Percentiles rank a stretch among this genome's conserved stretches.
These are phyloP conservation scores for Pyricularia grisea DNA, from an alignment of 2,329 filamentous ascomycete genomes.

Conservation along the genomic window DNA sequence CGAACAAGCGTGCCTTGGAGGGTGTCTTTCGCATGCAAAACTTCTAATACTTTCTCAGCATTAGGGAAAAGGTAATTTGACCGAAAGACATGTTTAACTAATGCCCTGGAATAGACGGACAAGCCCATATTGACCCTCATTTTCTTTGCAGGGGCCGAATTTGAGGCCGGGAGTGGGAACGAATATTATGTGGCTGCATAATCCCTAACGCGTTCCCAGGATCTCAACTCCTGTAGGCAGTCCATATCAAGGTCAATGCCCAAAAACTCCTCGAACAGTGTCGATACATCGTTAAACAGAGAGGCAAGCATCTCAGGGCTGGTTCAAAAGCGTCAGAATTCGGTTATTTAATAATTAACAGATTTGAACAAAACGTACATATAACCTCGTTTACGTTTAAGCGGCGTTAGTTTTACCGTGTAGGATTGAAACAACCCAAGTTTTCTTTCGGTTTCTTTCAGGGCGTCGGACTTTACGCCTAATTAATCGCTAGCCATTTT, in stretches of 20 bases:
- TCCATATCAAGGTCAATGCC: not conserved
- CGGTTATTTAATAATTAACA: not conserved
- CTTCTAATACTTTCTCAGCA: not conserved
- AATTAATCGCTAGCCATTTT: not conserved
- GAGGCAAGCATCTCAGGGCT: not conserved
- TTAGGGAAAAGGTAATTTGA: not conserved
- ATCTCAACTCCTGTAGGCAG: not conserved
- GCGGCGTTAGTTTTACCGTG: not conserved
- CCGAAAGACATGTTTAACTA: not conserved
- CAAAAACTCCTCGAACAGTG: not conserved
- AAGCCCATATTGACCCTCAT: not conserved
- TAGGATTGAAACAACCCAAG: not conserved
- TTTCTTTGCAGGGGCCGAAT: not conserved
- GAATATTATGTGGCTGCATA: not conserved
- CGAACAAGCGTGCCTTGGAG: not conserved
- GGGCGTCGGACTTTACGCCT: not conserved
- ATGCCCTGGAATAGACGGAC: not conserved
- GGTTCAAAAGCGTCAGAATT: not conserved
- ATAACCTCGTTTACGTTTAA: not conserved
- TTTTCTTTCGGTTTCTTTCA: not conserved
- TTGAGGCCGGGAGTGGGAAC: not conserved
- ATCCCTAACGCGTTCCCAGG: not conserved
- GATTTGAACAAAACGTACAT: not conserved
- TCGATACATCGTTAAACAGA: not conserved
- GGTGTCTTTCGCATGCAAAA: not conserved